phyloP scores from a whole-genome alignment of 768 basidiomycete species.

The Sarcodon sp. region DNA sequence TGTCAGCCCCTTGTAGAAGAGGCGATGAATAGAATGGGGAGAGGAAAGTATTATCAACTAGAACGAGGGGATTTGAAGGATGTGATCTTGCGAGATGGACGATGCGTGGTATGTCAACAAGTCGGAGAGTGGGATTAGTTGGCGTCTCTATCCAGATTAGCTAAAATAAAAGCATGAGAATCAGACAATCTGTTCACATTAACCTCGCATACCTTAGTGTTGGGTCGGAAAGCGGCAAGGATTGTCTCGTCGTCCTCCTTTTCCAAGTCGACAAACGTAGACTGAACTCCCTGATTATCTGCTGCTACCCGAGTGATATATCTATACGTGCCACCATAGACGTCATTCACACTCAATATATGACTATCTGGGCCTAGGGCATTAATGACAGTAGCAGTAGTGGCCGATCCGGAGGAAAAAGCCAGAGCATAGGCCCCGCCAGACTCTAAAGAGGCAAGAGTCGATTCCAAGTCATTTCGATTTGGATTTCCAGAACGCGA shows the following conservation, averaged over 20 bases:
- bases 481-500: conserved; percentile 86
- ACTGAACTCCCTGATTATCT: conserved; percentile 52
- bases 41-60: conserved; percentile 92
- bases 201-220: conserved; percentile 58
- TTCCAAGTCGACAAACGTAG: conserved; percentile 77
- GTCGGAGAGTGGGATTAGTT: conserved; percentile 86
- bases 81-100: conserved; percentile 50
- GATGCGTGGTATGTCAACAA: conserved; percentile 72
- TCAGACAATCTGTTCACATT: background rate
- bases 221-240: conserved; percentile 47
- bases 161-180: conserved; percentile 21
- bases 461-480: conserved; percentile 62
- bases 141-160: conserved; percentile 93
- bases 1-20: conserved; percentile 71
- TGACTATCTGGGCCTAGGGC: conserved; percentile 65
- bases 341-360: conserved; percentile 81
- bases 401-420: conserved; percentile 77
- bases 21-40: conserved; percentile 89
- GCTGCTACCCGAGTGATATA: conserved; percentile 61
- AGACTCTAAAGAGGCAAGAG: conserved; percentile 68
- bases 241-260: conserved; percentile 50
- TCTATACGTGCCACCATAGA: conserved; percentile 88
- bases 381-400: conserved; percentile 75
- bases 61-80: conserved; percentile 56
- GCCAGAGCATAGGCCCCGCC: conserved; percentile 65